Base-by-base conservation (phyloP, 2,329 filamentous ascomycete species). In the Aspergillus pseudoviridinutans region DNA sequence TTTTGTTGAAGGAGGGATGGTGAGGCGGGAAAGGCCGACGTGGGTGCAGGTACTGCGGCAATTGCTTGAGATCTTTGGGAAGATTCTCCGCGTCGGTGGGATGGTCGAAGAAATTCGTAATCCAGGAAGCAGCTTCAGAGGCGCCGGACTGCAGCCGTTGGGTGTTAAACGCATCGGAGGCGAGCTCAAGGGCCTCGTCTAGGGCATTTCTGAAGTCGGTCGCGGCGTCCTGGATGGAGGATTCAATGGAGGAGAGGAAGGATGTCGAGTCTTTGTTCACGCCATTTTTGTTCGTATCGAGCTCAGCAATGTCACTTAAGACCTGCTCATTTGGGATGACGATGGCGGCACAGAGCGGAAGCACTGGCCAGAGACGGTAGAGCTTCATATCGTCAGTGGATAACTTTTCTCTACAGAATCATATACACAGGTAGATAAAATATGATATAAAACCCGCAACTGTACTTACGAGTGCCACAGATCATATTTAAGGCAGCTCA, bases 1-100 rank as follows among this genome's bases (percentile, higher is more conserved):
- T 95, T 69, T 82, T 76, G 69, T 91, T 88, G 5, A 84, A 79
- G 8, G 51, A 76, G 51, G 71, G 72, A 61, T 79, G 72, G 57
- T 76, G 68, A 50, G 66, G 65, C 20, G 51, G 53, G 27, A 47
- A 14, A 27, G 49, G 28, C 14, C 32, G 54, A 25, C 29, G 51
- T 14, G 53, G 28, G 1, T 46, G 55, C 3, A 51, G 46, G n/a
- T 54, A 14, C 29, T 41, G 17, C 46, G 59, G 24, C 53, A 44
- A 1, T 53, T 35, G 32, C 44, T 56, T 51, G 51, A 53, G 53
- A 20, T 58, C 58, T 14, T 54, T 46, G 3, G 58, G 49, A 22
- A 50, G 25, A 41, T 58, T 56, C n/a, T 57, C 59, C 20, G 54
- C 27, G 54, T 53, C 38, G 32, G 53, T 42, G 51, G 53, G 57